Base-by-base conservation (phyloP, 1,139 yeast genomes). In the Debaryomycetaceae sp. region DNA sequence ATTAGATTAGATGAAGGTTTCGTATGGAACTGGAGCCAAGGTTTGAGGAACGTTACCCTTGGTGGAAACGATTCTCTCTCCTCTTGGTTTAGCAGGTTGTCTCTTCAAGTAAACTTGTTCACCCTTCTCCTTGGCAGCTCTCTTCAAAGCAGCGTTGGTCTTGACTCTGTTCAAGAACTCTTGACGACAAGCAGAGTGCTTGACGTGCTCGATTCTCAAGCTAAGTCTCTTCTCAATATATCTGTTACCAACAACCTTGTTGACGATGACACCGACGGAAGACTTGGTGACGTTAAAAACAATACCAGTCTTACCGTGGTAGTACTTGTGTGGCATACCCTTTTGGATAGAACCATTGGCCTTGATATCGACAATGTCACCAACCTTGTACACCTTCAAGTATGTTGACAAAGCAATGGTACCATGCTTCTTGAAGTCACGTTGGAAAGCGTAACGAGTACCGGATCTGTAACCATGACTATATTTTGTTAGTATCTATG, bases 251-350 rank as follows among this genome's bases (percentile, higher is more conserved):
- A 93, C 98, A 76, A 91, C 84, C 86, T 93, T 93, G 95, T 93
- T 87, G 73, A 93, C 78, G 71, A 93, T 88, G 65, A 93, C 95
- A 84, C 99, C 99, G 60, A 93, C 98, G 57, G 99, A 81, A 55
- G 96, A 79, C 84, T 88, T 93, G 85, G 99, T 93, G 63, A 93
- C 95, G 84, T 93, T 93, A 95, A 84, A 93, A 60, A 93, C 85
- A 63, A 91, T 89, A 85, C 99, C 99, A 61, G 99, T 93, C 87
- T 90, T 93, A 80, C 99, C 99, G 83, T 91, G 97, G 97, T 93
- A 93, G 87, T 83, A 91, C 83, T 93, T 93, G 90, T 89, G 97
- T 75, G 99, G 99, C 97, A 93, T 90, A 87, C 99, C 98, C 85
- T 91, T 90, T 78, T 93, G 98, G 81, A 91, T 83, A 63, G 99